Evolutionary conservation across 2,329 filamentous ascomycete species (phyloP).

Genomic region (Hypoxylon sp.): DNA sequence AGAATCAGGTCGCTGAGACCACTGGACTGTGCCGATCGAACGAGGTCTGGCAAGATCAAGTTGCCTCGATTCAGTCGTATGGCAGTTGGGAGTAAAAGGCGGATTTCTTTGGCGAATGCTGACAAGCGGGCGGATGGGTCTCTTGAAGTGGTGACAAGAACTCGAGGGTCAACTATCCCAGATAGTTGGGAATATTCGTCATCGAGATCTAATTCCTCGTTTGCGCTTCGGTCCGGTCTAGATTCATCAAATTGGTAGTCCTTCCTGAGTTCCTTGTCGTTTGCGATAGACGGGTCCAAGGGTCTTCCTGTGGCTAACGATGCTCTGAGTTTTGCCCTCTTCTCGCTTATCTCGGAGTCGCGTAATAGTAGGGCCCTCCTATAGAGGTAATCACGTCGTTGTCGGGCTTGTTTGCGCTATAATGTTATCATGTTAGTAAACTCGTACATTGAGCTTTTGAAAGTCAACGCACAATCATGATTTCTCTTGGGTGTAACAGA

Average conservation of each 20-base stretch:
- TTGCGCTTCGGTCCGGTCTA: constrained; percentile 73
- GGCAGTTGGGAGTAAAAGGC: constrained; percentile 83
- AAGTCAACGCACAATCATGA: constrained; percentile 46
- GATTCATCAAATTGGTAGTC: constrained; percentile 97
- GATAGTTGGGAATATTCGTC: constrained; percentile 93
- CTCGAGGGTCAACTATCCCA: constrained; percentile 90
- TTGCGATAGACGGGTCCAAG: constrained; percentile 83
- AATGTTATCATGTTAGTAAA: constrained; percentile 35
- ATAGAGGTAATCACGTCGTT: constrained; percentile 91
- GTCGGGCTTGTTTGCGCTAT: constrained; percentile 79
- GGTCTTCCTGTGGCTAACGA: constrained; percentile 92
- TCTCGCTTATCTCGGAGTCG: constrained; percentile 93
- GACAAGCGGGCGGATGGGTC: constrained; percentile 86
- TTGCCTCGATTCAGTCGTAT: constrained; percentile 95
- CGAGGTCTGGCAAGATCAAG: constrained; percentile 86
- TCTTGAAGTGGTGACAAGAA: constrained; percentile 91
- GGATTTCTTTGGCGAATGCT: constrained; percentile 94
- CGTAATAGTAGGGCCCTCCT: constrained; percentile 87
- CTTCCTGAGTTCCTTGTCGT: constrained; percentile 85
- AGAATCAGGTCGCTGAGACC: constrained; percentile 88
- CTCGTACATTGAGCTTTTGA: not conserved
- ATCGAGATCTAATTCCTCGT: constrained; percentile 82
- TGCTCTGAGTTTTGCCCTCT: constrained; percentile 86
- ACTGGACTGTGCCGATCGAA: constrained; percentile 83
- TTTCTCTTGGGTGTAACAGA: constrained; percentile 7